Conservation (phyloP, 2,329 filamentous ascomycete species). For the Dothiorella sarmentorum region DNA sequence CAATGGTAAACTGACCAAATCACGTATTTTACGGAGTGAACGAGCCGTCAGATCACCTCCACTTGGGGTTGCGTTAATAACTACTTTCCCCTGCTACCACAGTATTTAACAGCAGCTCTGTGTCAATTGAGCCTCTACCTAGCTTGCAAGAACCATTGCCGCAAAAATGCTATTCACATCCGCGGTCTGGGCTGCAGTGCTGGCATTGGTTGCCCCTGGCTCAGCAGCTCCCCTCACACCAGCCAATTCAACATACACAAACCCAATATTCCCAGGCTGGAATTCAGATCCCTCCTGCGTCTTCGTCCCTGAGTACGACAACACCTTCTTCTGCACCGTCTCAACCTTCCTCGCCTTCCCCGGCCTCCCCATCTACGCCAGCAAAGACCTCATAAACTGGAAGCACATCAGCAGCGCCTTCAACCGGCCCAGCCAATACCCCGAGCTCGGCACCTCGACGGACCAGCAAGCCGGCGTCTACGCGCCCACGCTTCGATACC, state of each 20-base stretch:
- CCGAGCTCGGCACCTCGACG: slow-evolving; percentile 24
- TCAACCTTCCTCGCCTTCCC: slow-evolving; percentile 46
- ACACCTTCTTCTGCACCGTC: slow-evolving; percentile 43
- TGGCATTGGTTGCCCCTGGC: neutral
- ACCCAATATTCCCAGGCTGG: slow-evolving; percentile 45
- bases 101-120: too few relatives aligned
- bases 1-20: too few relatives aligned
- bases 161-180: neutral
- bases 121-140: too few relatives aligned
- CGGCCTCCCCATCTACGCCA: slow-evolving; percentile 44
- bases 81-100: too few relatives aligned
- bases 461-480: slow-evolving; percentile 35
- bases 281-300: slow-evolving; percentile 46
- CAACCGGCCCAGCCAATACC: neutral
- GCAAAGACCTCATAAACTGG: slow-evolving; percentile 44
- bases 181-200: neutral
- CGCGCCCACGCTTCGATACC: slow-evolving; percentile 37
- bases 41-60: too few relatives aligned
- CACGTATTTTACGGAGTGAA: neutral
- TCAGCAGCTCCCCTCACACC: slow-evolving; percentile 22
- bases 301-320: slow-evolving; percentile 31
- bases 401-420: slow-evolving; percentile 29
- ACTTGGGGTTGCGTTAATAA: too few relatives aligned
- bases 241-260: slow-evolving; percentile 6
- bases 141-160: neutral